Evolutionary conservation across 2,329 filamentous ascomycete genomes (phyloP).

Genomic region (Annulohypoxylon truncatum): DNA sequence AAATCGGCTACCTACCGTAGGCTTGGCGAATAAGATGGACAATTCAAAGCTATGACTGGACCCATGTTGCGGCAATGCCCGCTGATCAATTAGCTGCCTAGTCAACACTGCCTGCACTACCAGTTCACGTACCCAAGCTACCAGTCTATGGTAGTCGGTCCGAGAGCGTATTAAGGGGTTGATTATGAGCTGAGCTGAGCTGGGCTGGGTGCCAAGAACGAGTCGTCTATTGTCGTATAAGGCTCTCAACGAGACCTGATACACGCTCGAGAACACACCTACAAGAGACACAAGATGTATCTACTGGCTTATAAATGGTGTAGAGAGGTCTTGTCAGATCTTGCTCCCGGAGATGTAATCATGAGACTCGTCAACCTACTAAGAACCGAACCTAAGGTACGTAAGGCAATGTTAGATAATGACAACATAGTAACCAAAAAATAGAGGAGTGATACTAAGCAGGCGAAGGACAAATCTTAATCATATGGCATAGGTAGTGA

Average conservation of each 20-base stretch:
- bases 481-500: not conserved
- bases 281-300: not conserved
- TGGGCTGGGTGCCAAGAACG: not conserved
- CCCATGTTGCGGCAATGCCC: conserved; percentile 2
- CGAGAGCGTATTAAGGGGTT: not conserved
- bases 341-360: not conserved
- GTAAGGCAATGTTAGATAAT: too few relatives aligned
- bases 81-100: not conserved
- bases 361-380: too few relatives aligned
- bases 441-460: too few relatives aligned
- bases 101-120: not conserved
- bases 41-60: not conserved
- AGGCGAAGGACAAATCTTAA: not conserved
- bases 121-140: not conserved
- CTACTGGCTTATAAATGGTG: too few relatives aligned
- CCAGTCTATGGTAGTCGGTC: not conserved
- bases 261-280: not conserved
- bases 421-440: too few relatives aligned
- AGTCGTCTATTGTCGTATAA: not conserved
- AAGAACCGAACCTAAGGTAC: too few relatives aligned
- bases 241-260: not conserved
- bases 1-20: not conserved
- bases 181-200: not conserved
- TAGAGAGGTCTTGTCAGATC: too few relatives aligned
- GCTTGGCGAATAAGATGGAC: conserved; percentile 4